phyloP scores from a whole-genome alignment of 768 basidiomycete genomes.

The Boletus coccyginus region DNA sequence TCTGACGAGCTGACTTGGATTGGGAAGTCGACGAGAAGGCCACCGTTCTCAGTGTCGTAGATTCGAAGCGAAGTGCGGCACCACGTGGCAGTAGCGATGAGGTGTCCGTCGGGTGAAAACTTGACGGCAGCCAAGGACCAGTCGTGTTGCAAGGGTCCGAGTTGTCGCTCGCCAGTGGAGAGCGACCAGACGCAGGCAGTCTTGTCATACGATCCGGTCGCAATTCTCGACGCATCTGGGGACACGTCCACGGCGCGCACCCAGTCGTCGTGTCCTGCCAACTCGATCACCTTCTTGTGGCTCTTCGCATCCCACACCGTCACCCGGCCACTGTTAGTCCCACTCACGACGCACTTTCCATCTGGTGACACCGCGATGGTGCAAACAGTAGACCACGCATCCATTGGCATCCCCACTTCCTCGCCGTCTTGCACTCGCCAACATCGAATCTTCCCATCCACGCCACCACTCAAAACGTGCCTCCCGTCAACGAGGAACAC shows the following conservation, averaged over 20 bases:
- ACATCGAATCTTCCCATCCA: background rate
- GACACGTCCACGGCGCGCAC: slow-evolving; percentile 8
- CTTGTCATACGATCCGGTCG: slow-evolving; percentile 9
- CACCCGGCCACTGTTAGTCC: slow-evolving; percentile 3
- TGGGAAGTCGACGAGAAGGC: background rate
- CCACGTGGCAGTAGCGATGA: slow-evolving; percentile 7
- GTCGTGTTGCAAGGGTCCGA: background rate
- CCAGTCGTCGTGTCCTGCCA: background rate
- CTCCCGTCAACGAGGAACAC: slow-evolving; percentile 7
- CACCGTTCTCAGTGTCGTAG: background rate
- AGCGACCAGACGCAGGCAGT: slow-evolving; percentile 7
- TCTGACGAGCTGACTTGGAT: background rate
- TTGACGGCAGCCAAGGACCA: slow-evolving; percentile 8
- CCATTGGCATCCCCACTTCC: slow-evolving; percentile 1
- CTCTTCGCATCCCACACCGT: background rate
- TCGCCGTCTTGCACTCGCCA: slow-evolving; percentile 2
- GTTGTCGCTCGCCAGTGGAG: background rate
- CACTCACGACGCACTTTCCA: slow-evolving; percentile 1
- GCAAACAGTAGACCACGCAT: slow-evolving; percentile 6
- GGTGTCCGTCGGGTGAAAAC: slow-evolving; percentile 7
- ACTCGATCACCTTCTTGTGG: background rate
- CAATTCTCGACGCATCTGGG: background rate
- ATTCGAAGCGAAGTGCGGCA: background rate
- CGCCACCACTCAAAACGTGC: slow-evolving; percentile 5
- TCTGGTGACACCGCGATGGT: slow-evolving; percentile 2